Percentiles rank a stretch among this genome's conserved stretches.
phyloP scores from a whole-genome alignment of 306 rosid species.

The Castanea crenata region DNA sequence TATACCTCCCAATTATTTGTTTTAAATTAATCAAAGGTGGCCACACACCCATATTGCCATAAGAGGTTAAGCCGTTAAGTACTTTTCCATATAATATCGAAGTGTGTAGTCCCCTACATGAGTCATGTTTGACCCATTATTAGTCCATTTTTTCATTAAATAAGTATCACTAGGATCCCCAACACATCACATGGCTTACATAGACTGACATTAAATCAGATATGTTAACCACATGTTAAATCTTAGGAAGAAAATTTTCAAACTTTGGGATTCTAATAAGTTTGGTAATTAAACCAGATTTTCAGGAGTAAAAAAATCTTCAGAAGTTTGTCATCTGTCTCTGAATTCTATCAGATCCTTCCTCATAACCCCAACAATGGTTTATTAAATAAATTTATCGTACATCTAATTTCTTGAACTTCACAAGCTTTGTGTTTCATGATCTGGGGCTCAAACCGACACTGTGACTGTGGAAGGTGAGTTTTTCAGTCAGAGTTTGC shows the following conservation, averaged over 20 bases:
- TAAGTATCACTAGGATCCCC: conserved; percentile 37
- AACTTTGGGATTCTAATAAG: conserved; percentile 43
- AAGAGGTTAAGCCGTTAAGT: conserved; percentile 25
- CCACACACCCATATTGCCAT: conserved; percentile 36
- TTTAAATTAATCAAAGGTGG: conserved; percentile 33
- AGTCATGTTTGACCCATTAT: conserved; percentile 62
- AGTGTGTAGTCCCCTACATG: conserved; percentile 46
- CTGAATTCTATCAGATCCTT: conserved; percentile 18
- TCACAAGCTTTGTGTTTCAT: not conserved
- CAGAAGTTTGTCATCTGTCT: conserved; percentile 26
- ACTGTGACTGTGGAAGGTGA: conserved; percentile 3
- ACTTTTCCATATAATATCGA: conserved; percentile 9
- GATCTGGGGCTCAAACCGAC: conserved; percentile 26
- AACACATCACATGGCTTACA: conserved; percentile 85
- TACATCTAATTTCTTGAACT: not conserved
- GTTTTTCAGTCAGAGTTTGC: not conserved
- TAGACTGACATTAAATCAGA: conserved; percentile 49
- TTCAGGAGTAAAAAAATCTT: conserved; percentile 48
- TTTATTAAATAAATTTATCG: not conserved
- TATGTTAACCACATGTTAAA: conserved; percentile 48
- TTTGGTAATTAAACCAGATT: conserved; percentile 31
- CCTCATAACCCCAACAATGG: conserved; percentile 18
- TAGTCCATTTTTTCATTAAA: conserved; percentile 46
- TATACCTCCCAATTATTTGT: conserved; percentile 13
- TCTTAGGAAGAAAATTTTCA: conserved; percentile 21